Evolutionary conservation across 805 yeast genomes (phyloP), one percentile per base, ranked within the genome.

Genomic region (Barnettozyma siamensis): DNA sequence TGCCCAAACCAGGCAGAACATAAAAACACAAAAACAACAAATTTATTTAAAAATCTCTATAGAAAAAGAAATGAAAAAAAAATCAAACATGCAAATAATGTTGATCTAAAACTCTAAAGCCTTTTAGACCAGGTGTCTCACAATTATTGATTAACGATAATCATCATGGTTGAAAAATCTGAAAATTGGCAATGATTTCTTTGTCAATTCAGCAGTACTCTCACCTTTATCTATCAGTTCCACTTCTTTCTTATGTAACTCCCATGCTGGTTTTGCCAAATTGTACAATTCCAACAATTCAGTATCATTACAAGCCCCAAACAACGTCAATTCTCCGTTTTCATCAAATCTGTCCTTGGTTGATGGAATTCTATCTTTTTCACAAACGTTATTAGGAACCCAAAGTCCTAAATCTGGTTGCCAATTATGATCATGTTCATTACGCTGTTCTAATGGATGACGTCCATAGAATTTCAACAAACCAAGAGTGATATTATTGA

Each of bases 351-450:
- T 56, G 13, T 42, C 33, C 19, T 50, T 53, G 8, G 45, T 40
- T 12, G 43, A 38, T n/a, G 72, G 72, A 7, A 53, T 41, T 2
- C 5, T 7, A 1, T 59, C 40, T 6, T 42, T 35, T 30, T 54
- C 50, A 52, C 76, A 72, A 8, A 65, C 48, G 19, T 57, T 51
- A 47, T 71, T 69, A 5, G 72, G 65, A 4, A 73, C 74, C 78
- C 77, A 73, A 28, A 72, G 47, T 18, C 60, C 58, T 38, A 72
- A 59, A 42, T 70, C 73, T n/a, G 49, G 40, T 45, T 68, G 73
- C 50, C 60, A 71, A 38, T 67, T 65, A 46, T 66, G 64, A 33
- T 58, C 51, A 20, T 21, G 21, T 27, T 43, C 44, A 28, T 45
- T 35, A 5, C 16, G 19, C 32, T 43, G 46, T 8, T 20, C 16